A percentile compares a stretch with the other conserved stretches of the same genome.
phyloP scores from a whole-genome alignment of 257 asterid species.

The Penstemon davidsonii region DNA sequence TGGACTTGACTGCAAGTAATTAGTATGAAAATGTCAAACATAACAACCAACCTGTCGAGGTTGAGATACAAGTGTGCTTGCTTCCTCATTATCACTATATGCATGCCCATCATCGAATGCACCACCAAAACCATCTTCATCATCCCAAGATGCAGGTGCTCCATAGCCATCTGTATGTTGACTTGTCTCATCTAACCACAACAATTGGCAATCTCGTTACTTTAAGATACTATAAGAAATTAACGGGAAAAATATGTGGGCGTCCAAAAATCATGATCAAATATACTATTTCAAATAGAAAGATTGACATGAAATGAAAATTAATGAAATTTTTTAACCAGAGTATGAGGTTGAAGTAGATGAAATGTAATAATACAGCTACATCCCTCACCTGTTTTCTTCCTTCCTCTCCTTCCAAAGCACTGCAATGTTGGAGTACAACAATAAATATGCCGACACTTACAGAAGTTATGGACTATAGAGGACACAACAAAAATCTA shows the following conservation, averaged over 20 bases:
- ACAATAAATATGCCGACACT: background rate
- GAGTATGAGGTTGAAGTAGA: background rate
- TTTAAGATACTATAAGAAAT: background rate
- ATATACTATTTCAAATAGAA: background rate
- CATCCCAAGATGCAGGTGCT: constrained; percentile 69
- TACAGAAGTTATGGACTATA: constrained; percentile 3
- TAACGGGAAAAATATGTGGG: background rate
- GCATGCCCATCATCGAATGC: constrained; percentile 54
- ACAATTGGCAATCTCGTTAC: constrained; percentile 24
- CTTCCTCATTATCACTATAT: constrained; percentile 60
- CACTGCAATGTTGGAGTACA: constrained; percentile 53
- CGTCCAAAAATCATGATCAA: background rate
- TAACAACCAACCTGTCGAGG: constrained; percentile 83
- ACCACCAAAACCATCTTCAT: constrained; percentile 59
- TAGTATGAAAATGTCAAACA: constrained; percentile 7
- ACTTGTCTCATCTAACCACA: constrained; percentile 50
- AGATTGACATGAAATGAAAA: background rate
- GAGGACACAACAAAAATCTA: background rate
- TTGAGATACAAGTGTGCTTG: constrained; percentile 74
- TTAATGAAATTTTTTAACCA: background rate
- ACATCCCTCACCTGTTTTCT: constrained; percentile 52
- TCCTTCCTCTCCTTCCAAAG: constrained; percentile 72
- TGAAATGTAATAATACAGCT: constrained; percentile 9
- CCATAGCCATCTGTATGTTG: constrained; percentile 57
- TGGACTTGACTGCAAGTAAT: background rate